These are phyloP conservation scores for Calonectria ilicicola DNA, from an alignment of 2,329 filamentous ascomycete genomes.

Conservation along the genomic window DNA sequence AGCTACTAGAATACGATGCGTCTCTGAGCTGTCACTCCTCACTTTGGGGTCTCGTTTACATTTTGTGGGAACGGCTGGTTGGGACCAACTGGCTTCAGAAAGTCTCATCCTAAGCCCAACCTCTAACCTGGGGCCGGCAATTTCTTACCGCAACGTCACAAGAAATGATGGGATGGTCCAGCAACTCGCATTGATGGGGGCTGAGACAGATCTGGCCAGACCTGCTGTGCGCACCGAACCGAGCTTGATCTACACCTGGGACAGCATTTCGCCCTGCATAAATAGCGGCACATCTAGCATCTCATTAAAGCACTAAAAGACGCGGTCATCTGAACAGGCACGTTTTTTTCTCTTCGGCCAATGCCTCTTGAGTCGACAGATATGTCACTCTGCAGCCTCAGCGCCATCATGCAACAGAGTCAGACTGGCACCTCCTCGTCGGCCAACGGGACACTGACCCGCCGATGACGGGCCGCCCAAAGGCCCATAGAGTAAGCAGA, in stretches of 20 bases:
- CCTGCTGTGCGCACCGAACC: neutral
- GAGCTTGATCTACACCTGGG: neutral
- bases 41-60: neutral
- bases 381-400: neutral
- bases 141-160: neutral
- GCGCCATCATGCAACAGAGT: neutral
- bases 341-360: neutral
- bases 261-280: slow-evolving; percentile 17
- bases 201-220: neutral
- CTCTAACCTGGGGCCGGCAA: neutral
- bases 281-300: neutral
- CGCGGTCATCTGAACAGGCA: neutral
- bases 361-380: neutral
- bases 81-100: neutral
- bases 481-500: neutral
- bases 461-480: neutral
- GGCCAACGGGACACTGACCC: neutral
- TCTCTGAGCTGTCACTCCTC: neutral
- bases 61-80: neutral
- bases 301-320: neutral
- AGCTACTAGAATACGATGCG: neutral
- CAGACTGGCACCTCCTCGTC: neutral
- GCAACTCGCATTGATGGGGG: neutral
- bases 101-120: neutral
- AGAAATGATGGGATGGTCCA: neutral